phyloP scores from a whole-genome alignment of 768 basidiomycete species.

The Calocera cornea region DNA sequence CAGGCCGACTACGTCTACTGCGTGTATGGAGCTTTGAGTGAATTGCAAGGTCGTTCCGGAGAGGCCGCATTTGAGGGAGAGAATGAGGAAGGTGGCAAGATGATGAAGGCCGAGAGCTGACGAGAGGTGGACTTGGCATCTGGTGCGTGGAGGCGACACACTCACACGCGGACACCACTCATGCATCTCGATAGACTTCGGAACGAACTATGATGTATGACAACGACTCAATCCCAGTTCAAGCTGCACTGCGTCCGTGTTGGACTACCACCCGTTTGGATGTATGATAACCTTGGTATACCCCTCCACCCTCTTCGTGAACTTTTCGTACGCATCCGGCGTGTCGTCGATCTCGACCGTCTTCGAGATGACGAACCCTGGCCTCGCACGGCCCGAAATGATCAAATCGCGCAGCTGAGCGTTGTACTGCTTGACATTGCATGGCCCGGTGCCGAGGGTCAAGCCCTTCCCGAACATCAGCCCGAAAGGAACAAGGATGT shows the following conservation, averaged over 20 bases:
- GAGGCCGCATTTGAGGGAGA: not conserved
- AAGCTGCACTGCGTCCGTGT: too few species aligned
- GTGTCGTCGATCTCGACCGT: conserved; percentile 37
- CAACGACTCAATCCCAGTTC: too few species aligned
- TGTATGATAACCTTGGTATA: conserved; percentile 30
- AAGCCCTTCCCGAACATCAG: conserved; percentile 42
- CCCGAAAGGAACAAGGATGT: not conserved
- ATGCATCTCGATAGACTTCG: too few species aligned
- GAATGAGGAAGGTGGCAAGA: not conserved
- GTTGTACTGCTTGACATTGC: conserved; percentile 44
- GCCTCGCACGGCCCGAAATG: conserved; percentile 40
- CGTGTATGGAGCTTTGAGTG: not conserved
- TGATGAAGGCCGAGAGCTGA: not conserved
- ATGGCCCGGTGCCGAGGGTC: conserved; percentile 40
- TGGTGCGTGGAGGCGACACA: too few species aligned
- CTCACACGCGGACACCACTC: too few species aligned
- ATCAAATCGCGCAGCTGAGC: conserved; percentile 43
- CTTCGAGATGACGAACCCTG: conserved; percentile 37
- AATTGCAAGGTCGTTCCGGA: not conserved
- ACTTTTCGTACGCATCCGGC: conserved; percentile 39
- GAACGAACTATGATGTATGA: too few species aligned
- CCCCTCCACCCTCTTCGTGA: conserved; percentile 40
- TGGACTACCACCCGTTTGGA: not conserved
- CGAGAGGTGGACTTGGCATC: not conserved
- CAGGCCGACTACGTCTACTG: not conserved